Base-by-base conservation (phyloP, 768 basidiomycete genomes). In the Serpula lacrymans region DNA sequence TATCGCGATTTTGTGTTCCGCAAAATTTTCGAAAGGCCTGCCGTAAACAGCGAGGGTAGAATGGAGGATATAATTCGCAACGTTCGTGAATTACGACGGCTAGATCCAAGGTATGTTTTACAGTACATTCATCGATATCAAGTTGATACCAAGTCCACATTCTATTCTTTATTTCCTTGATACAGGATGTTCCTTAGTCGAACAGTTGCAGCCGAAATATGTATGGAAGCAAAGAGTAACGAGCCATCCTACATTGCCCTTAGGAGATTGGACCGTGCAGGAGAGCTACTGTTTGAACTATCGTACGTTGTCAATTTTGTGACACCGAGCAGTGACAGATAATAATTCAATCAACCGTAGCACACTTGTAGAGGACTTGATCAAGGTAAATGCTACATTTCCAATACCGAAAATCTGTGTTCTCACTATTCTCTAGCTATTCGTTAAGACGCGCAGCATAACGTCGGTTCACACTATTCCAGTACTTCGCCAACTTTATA, bases 1-100 rank as follows among this genome's bases (percentile, higher is more conserved):
- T 86, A 88, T 58, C 84, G 85, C 33, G 80, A 88, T 55, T 89
- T 88, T 51, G 80, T 89, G n/a, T 88, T 89, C 57, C 82, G 87
- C 34, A 87, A 87, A 59, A 88, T 88, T 77, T 88, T 88, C 48
- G 84, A 87, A 58, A 76, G 78, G 46, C 58, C 59, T 48, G 43
- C 63, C 27, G 58, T 64, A 5, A 63, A 72, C 16, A 72, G 69
- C 42, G 80, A 80, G 13, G 69, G 69, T 18, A 70, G 73, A 29
- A 65, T 74, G 10, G 74, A 79, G 26, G 83, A 85, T 37, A 83
- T 88, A 37, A 70, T 78, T 10, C 65, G 70, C 13, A 87, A 87
- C 53, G 82, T 88, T 23, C 75, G 77, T 50, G 84, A 85, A 52
- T 63, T 89, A 26, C 82, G 80, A 50, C 74, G 77, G 41, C 69